Evolutionary conservation across 495 filamentous ascomycete genomes (phyloP), one percentile per base, ranked within the genome.

Genomic region (Trichoderma reesei): DNA sequence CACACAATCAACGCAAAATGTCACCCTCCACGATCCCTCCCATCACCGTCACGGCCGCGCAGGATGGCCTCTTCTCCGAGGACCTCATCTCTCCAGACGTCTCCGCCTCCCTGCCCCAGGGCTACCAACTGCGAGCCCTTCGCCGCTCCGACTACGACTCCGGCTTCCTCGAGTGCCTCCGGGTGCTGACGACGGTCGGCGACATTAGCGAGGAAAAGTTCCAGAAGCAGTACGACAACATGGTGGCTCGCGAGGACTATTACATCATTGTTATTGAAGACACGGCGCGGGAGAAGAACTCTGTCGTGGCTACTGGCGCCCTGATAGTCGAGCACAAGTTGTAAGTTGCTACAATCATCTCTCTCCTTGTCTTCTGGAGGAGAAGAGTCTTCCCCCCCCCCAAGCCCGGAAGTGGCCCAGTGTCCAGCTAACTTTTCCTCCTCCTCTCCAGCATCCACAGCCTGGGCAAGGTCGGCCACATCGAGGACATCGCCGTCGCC

Each of bases 401-500:
- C 38, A 41, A 11, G 9, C 33, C 34, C 31, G 26, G 26, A 26
- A 26, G 1, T 26, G 26, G 26, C 26, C 26, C 26, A 26, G 26
- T 26, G 5, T 37, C 41, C 34, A 44, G 44, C 64, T 31, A 63
- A 46, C 70, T 64, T 39, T 67, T 65, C 38, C 56, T 60, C 31
- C 26, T 31, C 11, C 60, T 67, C 37, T 41, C 66, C 66, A 89
- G 87, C 71, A 88, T 91, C 68, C 87, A 90, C 67, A 83, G 83
- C 62, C 80, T 90, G 59, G 88, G 87, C 26, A 67, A 82, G 6
- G 92, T 96, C n/a, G 94, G 93, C 1, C 94, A 98, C 73, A 96
- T 98, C 77, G 94, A 98, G 77, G 94, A 98, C 75, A 97, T 98
- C 76, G 91, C 94, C 8, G 93, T 98, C 33, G 85, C 88, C 66